Evolutionary conservation across 495 filamentous ascomycete species (phyloP).

Genomic region (Talaromyces stipitatus): DNA sequence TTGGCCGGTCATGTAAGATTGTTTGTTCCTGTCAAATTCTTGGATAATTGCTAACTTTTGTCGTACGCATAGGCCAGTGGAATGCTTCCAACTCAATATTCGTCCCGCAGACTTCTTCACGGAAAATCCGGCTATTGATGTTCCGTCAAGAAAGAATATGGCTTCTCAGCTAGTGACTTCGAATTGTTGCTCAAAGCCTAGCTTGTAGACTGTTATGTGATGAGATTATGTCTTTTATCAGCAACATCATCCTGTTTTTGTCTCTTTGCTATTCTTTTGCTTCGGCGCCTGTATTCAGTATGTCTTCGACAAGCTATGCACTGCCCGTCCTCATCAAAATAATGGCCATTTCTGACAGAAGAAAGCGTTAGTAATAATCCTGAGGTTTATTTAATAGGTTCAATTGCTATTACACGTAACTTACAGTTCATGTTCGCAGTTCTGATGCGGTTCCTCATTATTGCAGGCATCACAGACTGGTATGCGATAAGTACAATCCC

Average conservation of each 20-base stretch:
- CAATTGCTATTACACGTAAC: background rate
- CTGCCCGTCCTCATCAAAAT: slow-evolving; percentile 5
- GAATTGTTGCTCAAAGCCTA: slow-evolving; percentile 18
- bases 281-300: background rate
- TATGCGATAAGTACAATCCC: slow-evolving; percentile 2
- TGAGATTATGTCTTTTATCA: background rate
- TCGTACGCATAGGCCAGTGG: slow-evolving; percentile 34
- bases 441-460: background rate
- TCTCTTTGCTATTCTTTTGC: background rate
- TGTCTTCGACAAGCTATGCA: background rate
- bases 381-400: background rate
- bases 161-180: slow-evolving; percentile 39
- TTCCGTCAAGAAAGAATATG: slow-evolving; percentile 51
- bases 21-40: background rate
- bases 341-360: background rate
- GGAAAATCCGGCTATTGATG: slow-evolving; percentile 66
- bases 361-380: background rate
- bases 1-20: slow-evolving; percentile 58
- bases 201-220: background rate
- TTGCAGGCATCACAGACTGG: background rate
- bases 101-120: slow-evolving; percentile 72
- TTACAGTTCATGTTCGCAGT: background rate
- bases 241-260: background rate
- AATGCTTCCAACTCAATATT: slow-evolving; percentile 58
- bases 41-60: background rate